phyloP scores from a whole-genome alignment of 768 basidiomycete genomes.

The Cyclocybe cylindracea region DNA sequence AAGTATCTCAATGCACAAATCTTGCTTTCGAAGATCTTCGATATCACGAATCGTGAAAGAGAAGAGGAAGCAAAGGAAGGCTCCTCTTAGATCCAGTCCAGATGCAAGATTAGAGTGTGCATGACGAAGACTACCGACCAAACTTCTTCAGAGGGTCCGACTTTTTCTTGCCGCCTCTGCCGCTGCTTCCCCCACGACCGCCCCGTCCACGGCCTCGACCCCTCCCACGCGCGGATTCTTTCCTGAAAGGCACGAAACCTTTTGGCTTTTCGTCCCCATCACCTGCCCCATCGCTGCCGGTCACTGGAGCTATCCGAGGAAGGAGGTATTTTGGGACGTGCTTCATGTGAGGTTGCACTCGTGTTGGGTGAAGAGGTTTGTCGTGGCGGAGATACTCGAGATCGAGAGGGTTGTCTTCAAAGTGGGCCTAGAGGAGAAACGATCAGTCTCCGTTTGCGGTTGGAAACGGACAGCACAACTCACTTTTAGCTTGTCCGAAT shows the following conservation, averaged over 20 bases:
- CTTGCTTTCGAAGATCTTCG: too few relatives aligned
- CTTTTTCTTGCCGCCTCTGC: conserved; percentile 68
- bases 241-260: conserved; percentile 77
- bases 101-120: neutral
- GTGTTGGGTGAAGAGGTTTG: conserved; percentile 87
- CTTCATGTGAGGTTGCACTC: conserved; percentile 93
- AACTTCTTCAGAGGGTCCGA: conserved; percentile 85
- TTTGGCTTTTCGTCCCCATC: conserved; percentile 33
- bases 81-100: neutral
- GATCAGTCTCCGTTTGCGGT: neutral
- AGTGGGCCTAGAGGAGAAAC: conserved; percentile 76
- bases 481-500: conserved; percentile 96
- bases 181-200: conserved; percentile 49
- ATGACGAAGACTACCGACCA: conserved; percentile 29
- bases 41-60: too few relatives aligned
- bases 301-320: conserved; percentile 72
- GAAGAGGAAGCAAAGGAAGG: too few relatives aligned
- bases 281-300: conserved; percentile 34
- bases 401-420: conserved; percentile 95
- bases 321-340: conserved; percentile 92
- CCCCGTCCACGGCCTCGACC: conserved; percentile 59
- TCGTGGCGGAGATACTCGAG: conserved; percentile 93
- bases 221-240: conserved; percentile 49
- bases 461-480: conserved; percentile 11
- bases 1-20: too few relatives aligned